phyloP scores from a whole-genome alignment of 108 stramenopile genomes.

The Pseudonitzschia multistriata region DNA sequence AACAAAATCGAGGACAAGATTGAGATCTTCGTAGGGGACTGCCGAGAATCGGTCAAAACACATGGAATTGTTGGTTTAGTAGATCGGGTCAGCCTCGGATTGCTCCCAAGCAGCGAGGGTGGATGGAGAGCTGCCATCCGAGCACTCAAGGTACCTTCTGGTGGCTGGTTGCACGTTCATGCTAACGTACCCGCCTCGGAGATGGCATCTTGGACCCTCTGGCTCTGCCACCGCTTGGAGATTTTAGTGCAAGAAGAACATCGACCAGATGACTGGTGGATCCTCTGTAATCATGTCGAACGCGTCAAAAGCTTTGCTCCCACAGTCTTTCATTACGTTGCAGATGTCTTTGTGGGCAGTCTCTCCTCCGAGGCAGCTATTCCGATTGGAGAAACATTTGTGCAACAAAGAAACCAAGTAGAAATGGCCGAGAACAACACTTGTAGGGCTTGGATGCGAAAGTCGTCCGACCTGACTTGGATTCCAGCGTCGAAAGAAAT shows the following conservation, averaged over 20 bases:
- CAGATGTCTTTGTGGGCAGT: conserved; percentile 78
- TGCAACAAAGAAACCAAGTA: neutral
- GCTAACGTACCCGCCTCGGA: conserved; percentile 81
- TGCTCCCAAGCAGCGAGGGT: conserved; percentile 90
- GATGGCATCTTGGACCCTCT: conserved; percentile 58
- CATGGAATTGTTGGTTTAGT: conserved; percentile 41
- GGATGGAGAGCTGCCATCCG: conserved; percentile 84
- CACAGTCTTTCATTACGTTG: conserved; percentile 80
- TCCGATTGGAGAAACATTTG: conserved; percentile 7
- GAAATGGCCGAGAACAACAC: neutral
- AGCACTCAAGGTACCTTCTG: conserved; percentile 48
- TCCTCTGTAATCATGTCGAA: conserved; percentile 72
- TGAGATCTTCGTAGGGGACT: conserved; percentile 81
- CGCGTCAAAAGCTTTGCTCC: conserved; percentile 93
- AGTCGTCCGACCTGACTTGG: conserved; percentile 30
- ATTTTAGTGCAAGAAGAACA: conserved; percentile 19
- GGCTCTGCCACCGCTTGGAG: conserved; percentile 52
- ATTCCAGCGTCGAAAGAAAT: conserved; percentile 26
- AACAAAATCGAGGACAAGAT: conserved; percentile 72
- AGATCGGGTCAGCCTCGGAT: conserved; percentile 90
- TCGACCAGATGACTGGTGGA: conserved; percentile 44
- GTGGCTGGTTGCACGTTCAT: conserved; percentile 93
- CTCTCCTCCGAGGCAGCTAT: neutral
- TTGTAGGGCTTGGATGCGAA: conserved; percentile 4
- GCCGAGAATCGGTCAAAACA: conserved; percentile 42